Evolutionary conservation across 2,329 filamentous ascomycete species (phyloP).

Genomic region (Neofusicoccum umdonicola): DNA sequence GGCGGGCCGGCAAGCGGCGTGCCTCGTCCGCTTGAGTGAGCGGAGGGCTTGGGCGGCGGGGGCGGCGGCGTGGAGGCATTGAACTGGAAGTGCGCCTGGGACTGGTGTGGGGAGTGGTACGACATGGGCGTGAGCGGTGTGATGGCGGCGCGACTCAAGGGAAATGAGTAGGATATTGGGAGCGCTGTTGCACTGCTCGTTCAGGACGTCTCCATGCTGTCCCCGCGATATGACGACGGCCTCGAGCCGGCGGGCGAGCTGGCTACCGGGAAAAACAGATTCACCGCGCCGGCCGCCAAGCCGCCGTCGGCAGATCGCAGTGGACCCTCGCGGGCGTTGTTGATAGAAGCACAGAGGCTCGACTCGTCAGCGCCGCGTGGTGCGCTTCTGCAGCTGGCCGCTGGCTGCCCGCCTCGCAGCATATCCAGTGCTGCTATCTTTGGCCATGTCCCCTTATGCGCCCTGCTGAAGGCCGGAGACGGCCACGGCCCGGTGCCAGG

Average conservation of each 20-base stretch:
- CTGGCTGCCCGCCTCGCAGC: background rate
- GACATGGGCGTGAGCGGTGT: slow-evolving; percentile 29
- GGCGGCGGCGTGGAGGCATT: slow-evolving; percentile 47
- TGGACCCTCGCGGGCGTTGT: background rate
- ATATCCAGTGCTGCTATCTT: background rate
- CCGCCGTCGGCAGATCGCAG: background rate
- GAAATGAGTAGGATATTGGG: slow-evolving; percentile 10
- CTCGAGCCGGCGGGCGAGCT: background rate
- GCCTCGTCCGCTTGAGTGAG: slow-evolving; percentile 41
- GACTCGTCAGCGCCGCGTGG: background rate
- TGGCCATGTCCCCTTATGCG: background rate
- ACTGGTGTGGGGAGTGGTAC: slow-evolving; percentile 34
- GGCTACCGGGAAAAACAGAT: background rate
- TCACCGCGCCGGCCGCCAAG: background rate
- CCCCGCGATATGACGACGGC: slow-evolving; percentile 9
- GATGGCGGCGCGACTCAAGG: background rate
- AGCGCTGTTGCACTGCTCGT: slow-evolving; percentile 13
- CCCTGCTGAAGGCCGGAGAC: background rate
- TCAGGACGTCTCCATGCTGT: slow-evolving; percentile 8
- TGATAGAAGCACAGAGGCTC: background rate
- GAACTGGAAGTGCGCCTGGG: slow-evolving; percentile 37
- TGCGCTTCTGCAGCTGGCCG: background rate
- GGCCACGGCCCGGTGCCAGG: background rate
- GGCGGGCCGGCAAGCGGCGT: slow-evolving; percentile 45
- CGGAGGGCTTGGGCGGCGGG: slow-evolving; percentile 45